Percentiles rank a stretch among this genome's conserved stretches.
phyloP scores from a whole-genome alignment of 2,329 filamentous ascomycete species.

The Chaetothyriales sp. region DNA sequence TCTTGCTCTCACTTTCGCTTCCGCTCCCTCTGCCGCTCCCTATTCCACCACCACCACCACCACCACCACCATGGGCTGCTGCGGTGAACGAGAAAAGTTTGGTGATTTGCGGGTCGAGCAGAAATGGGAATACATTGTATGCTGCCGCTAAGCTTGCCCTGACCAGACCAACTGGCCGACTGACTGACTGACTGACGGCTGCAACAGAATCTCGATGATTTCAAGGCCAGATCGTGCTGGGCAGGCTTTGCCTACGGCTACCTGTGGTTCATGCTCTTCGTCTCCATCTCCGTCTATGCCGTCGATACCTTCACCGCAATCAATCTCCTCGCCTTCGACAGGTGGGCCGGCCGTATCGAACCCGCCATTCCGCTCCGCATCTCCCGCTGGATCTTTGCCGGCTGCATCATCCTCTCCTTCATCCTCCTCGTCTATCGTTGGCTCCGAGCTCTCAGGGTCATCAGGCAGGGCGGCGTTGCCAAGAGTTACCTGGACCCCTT shows the following conservation, averaged over 20 bases:
- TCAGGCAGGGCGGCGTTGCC: slow-evolving; percentile 71
- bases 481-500: slow-evolving; percentile 84
- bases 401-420: slow-evolving; percentile 83
- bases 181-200: slow-evolving; percentile 5
- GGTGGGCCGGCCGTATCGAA: slow-evolving; percentile 73
- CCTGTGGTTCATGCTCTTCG: slow-evolving; percentile 63
- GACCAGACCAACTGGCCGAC: slow-evolving; percentile 2
- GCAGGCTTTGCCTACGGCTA: slow-evolving; percentile 69
- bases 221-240: slow-evolving; percentile 68
- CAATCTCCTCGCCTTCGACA: slow-evolving; percentile 76
- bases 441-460: slow-evolving; percentile 64
- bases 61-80: slow-evolving; percentile 49
- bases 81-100: slow-evolving; percentile 45
- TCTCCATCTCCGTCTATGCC: slow-evolving; percentile 72
- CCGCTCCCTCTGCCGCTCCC: slow-evolving; percentile 3
- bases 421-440: slow-evolving; percentile 69
- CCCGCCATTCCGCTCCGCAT: slow-evolving; percentile 63
- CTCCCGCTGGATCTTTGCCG: slow-evolving; percentile 89
- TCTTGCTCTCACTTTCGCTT: slow-evolving; percentile 9
- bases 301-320: slow-evolving; percentile 90
- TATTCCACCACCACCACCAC: not conserved
- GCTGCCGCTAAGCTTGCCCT: slow-evolving; percentile 22
- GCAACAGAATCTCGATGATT: slow-evolving; percentile 51
- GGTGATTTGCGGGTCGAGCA: slow-evolving; percentile 64
- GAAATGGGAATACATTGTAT: slow-evolving; percentile 86